A percentile compares a stretch with the other conserved stretches of the same genome.
Evolutionary conservation across 495 filamentous ascomycete genomes (phyloP).

Genomic region (Penicillium desertorum): DNA sequence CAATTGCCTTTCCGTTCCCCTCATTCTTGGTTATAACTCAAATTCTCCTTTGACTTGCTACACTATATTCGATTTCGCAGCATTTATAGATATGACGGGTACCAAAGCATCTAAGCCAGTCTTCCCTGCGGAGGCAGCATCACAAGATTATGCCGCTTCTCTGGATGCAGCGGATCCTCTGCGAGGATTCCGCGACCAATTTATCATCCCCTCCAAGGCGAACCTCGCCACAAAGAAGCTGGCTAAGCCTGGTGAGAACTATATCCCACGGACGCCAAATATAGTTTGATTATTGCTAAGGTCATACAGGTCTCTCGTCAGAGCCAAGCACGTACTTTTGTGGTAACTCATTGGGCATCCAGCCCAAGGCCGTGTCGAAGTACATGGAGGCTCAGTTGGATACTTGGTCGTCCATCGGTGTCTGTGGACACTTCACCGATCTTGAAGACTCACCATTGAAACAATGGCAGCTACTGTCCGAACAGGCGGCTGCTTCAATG

Average conservation of each 20-base stretch:
- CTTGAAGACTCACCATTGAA: slow-evolving; percentile 71
- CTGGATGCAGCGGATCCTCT: slow-evolving; percentile 72
- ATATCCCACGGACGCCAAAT: not conserved
- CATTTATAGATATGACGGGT: slow-evolving; percentile 18
- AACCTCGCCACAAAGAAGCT: slow-evolving; percentile 70
- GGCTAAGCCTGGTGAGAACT: slow-evolving; percentile 41
- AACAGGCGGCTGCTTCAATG: slow-evolving; percentile 68
- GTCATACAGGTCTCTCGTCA: slow-evolving; percentile 37
- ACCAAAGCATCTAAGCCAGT: slow-evolving; percentile 29
- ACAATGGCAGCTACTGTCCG: slow-evolving; percentile 76
- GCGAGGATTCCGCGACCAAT: slow-evolving; percentile 65
- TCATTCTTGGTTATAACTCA: not conserved
- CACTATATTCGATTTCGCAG: not conserved
- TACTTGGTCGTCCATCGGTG: slow-evolving; percentile 88
- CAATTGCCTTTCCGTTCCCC: not conserved
- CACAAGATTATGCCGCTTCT: slow-evolving; percentile 57
- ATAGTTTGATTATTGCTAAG: slow-evolving; percentile 8
- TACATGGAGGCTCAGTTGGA: slow-evolving; percentile 76
- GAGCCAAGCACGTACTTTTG: slow-evolving; percentile 77
- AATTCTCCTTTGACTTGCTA: not conserved
- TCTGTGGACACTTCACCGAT: slow-evolving; percentile 85
- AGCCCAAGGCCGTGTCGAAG: slow-evolving; percentile 70
- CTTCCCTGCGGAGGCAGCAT: slow-evolving; percentile 38
- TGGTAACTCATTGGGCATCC: slow-evolving; percentile 91
- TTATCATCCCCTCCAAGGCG: slow-evolving; percentile 78